These are phyloP conservation scores for Exophiala calicioides DNA, from an alignment of 2,329 filamentous ascomycete genomes.

Conservation along the genomic window DNA sequence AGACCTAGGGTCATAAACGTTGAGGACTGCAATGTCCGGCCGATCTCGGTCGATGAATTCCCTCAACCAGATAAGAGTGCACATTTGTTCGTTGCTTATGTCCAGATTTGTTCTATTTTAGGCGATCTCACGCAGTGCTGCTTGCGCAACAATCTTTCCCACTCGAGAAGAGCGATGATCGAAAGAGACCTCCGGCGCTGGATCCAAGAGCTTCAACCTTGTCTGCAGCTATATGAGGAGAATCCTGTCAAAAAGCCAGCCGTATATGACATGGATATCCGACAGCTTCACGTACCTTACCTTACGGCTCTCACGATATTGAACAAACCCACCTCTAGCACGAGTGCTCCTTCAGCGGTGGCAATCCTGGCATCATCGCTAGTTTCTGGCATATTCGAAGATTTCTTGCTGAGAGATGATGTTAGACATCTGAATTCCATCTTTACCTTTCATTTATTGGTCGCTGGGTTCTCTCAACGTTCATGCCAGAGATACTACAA, in stretches of 20 bases:
- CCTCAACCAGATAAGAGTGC: not conserved
- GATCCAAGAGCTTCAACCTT: no score
- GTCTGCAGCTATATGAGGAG: not conserved
- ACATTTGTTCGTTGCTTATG: not conserved
- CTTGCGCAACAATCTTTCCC: no score
- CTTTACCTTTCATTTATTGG: slow-evolving; percentile 1
- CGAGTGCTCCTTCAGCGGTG: not conserved
- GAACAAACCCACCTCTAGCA: not conserved
- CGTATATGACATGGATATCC: not conserved
- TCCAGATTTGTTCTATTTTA: slow-evolving; percentile 1
- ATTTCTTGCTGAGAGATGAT: slow-evolving; percentile 1
- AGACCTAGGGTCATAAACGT: slow-evolving; percentile 1
- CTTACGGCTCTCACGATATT: not conserved
- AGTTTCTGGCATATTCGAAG: slow-evolving; percentile 1
- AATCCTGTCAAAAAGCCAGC: not conserved
- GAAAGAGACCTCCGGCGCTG: no score
- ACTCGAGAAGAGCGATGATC: no score
- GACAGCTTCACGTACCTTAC: not conserved
- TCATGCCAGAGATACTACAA: no score
- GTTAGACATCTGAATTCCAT: slow-evolving; percentile 1
- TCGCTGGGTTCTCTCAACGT: no score
- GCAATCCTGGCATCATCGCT: slow-evolving; percentile 2
- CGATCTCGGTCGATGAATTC: slow-evolving; percentile 1
- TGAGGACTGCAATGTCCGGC: slow-evolving; percentile 1
- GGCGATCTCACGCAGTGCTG: no score